Percentiles rank a stretch among this genome's conserved stretches.
Evolutionary conservation across 768 basidiomycete species (phyloP).

Genomic region (Russula earlei): DNA sequence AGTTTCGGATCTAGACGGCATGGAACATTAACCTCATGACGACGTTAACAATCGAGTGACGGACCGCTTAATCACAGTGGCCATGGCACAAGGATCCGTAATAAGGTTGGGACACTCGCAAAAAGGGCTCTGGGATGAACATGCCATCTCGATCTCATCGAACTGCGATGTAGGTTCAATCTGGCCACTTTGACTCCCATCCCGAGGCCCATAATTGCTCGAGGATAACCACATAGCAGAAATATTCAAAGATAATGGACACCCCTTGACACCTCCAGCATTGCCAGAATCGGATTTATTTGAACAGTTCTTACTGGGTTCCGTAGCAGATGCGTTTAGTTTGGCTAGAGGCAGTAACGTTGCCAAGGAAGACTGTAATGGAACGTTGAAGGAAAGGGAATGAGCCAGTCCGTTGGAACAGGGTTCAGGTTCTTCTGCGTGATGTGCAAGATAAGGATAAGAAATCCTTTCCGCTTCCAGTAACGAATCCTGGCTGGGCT

Average conservation of each 20-base stretch:
- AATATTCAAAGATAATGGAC: background rate
- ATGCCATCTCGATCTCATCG: constrained; percentile 7
- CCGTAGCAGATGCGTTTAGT: background rate
- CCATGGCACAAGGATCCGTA: background rate
- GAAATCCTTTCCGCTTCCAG: background rate
- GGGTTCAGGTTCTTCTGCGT: background rate
- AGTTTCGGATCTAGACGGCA: background rate
- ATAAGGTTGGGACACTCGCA: background rate
- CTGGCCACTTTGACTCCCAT: constrained; percentile 3
- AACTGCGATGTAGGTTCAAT: constrained; percentile 13
- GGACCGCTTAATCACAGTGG: background rate
- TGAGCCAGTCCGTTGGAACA: background rate
- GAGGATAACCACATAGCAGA: background rate
- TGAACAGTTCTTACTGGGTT: background rate
- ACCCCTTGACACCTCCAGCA: background rate
- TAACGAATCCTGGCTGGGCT: background rate
- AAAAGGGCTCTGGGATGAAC: background rate
- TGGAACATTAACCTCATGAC: background rate
- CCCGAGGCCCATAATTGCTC: background rate
- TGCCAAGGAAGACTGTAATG: background rate
- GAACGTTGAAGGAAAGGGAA: background rate
- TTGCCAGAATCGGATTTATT: background rate
- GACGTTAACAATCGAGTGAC: background rate
- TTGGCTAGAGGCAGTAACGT: background rate
- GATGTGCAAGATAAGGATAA: background rate